phyloP scores from a whole-genome alignment of 345 rosid species.

The Eucalyptus camaldulensis region DNA sequence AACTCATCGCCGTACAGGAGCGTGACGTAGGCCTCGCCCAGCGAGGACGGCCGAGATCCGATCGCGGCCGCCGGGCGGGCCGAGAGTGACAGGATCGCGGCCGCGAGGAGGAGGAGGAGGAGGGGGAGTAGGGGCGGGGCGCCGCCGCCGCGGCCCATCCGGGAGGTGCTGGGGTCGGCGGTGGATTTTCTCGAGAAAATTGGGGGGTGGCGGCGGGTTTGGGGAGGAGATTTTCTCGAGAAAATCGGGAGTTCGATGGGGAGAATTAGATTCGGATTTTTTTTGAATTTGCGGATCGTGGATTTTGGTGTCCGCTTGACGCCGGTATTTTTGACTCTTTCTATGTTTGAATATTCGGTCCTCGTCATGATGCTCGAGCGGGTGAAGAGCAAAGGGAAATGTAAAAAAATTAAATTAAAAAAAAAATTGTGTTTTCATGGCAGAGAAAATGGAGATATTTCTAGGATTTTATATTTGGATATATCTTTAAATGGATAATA shows the following conservation, averaged over 20 bases:
- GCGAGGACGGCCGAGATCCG: slow-evolving; percentile 14
- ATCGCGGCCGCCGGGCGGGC: slow-evolving; percentile 14
- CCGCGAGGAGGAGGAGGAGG: slow-evolving; percentile 10
- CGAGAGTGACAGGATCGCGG: slow-evolving; percentile 7
- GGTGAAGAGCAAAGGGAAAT: background rate
- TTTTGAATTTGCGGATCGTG: background rate
- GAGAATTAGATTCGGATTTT: background rate
- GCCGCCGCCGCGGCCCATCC: background rate
- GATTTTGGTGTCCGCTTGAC: background rate
- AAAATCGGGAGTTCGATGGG: background rate
- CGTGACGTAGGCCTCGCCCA: slow-evolving; percentile 66
- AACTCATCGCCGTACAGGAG: slow-evolving; percentile 92
- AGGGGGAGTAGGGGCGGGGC: slow-evolving; percentile 6
- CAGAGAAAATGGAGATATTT: background rate
- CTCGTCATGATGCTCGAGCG: background rate
- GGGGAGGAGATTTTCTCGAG: slow-evolving; percentile 12
- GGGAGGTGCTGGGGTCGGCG: background rate
- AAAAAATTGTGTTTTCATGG: background rate
- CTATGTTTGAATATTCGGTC: background rate
- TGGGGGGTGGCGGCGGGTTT: background rate
- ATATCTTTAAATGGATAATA: background rate
- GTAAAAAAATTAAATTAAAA: background rate
- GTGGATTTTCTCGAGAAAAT: slow-evolving; percentile 21
- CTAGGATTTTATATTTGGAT: background rate
- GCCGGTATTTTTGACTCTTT: background rate